phyloP scores from a whole-genome alignment of 306 rosid species.

The Lotus japonicus region DNA sequence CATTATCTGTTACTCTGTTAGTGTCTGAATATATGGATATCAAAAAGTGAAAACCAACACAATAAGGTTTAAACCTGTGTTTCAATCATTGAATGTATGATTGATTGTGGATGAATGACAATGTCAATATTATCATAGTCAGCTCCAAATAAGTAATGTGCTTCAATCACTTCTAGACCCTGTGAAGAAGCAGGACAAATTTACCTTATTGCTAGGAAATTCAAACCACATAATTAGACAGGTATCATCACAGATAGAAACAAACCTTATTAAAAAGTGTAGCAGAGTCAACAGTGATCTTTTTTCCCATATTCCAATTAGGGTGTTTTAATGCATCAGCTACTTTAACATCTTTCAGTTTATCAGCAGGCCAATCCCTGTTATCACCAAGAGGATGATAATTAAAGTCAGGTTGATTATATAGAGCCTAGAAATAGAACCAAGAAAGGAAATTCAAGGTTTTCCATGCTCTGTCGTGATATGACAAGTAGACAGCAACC shows the following conservation, averaged over 20 bases:
- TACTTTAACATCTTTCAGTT: constrained; percentile 89
- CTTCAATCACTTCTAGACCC: constrained; percentile 99
- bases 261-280: constrained; percentile 94
- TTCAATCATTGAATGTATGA: constrained; percentile 95
- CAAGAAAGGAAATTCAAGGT: neutral
- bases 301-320: constrained; percentile 99
- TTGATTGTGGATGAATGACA: constrained; percentile 93
- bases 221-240: neutral
- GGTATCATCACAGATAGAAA: constrained; percentile 10
- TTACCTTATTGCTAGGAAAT: constrained; percentile 12
- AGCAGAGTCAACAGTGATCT: constrained; percentile 99
- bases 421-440: neutral
- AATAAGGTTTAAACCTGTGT: constrained; percentile 63
- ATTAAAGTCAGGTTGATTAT: neutral
- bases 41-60: neutral
- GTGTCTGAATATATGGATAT: neutral
- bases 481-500: neutral
- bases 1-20: neutral
- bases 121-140: constrained; percentile 84
- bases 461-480: neutral
- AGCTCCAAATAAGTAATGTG: constrained; percentile 96
- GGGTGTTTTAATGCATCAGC: constrained; percentile 99
- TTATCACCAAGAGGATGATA: constrained; percentile 2
- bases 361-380: constrained; percentile 97
- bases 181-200: constrained; percentile 27